A percentile compares a stretch with the other conserved stretches of the same genome.
phyloP scores from a whole-genome alignment of 352 stramenopile genomes.

The Pythium volutum region DNA sequence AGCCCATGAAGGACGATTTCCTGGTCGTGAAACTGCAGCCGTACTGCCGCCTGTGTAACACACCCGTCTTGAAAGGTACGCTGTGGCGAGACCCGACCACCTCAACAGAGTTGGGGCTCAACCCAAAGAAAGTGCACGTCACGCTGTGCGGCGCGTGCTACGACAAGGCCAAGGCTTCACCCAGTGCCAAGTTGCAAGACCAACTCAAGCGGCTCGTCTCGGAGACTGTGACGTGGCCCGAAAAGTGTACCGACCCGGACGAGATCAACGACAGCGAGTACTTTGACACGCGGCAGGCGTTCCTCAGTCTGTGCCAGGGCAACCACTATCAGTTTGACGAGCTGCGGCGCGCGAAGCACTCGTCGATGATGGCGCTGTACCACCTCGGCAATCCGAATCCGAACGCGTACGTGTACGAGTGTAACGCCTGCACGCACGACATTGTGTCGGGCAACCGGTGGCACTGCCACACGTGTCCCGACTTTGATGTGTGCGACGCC shows the following conservation, averaged over 20 bases:
- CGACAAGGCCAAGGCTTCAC: slow-evolving; percentile 54
- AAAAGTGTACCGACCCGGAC: slow-evolving; percentile 78
- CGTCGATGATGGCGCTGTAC: slow-evolving; percentile 99
- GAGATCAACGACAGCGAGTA: slow-evolving; percentile 89
- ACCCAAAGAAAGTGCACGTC: slow-evolving; percentile 67
- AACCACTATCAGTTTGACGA: slow-evolving; percentile 99
- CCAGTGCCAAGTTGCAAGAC: slow-evolving; percentile 38
- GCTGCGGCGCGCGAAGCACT: slow-evolving; percentile 98
- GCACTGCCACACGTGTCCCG: slow-evolving; percentile 86
- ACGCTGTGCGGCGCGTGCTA: slow-evolving; percentile 81
- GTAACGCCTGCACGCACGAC: slow-evolving; percentile 80
- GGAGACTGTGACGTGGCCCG: slow-evolving; percentile 52
- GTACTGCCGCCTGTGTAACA: slow-evolving; percentile 80
- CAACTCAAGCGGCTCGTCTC: slow-evolving; percentile 50
- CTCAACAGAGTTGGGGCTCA: slow-evolving; percentile 30
- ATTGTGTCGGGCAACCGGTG: slow-evolving; percentile 85
- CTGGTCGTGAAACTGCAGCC: slow-evolving; percentile 86
- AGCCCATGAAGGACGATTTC: slow-evolving; percentile 91
- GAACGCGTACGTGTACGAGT: slow-evolving; percentile 86
- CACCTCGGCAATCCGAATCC: slow-evolving; percentile 96
- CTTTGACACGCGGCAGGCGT: slow-evolving; percentile 96
- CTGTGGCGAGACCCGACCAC: slow-evolving; percentile 54
- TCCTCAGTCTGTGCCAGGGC: slow-evolving; percentile 95
- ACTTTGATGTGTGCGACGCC: slow-evolving; percentile 89
- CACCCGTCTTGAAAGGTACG: slow-evolving; percentile 59